Evolutionary conservation across 371 early-diverging fungal species (phyloP), one percentile per base, ranked within the genome.

Genomic region (Mortierella sp.): DNA sequence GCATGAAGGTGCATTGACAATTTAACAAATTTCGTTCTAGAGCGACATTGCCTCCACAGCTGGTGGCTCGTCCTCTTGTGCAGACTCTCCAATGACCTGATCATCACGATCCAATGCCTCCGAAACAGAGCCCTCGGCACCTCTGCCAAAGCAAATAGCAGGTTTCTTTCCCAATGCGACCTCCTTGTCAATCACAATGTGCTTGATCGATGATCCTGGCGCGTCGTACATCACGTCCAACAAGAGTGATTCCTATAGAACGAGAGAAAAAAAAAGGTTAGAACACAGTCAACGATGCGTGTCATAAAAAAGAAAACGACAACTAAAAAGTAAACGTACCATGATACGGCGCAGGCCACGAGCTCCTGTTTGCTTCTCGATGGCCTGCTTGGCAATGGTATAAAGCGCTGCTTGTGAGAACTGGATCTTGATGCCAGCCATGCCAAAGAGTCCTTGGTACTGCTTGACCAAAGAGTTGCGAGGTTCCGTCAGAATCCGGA

Each of bases 331-430:
- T 48, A 70, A 28, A 46, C 50, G 78, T 90, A 90, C 93, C 95
- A 97, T 94, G 70, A 97, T 96, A 14, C 96, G 89, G 54, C 97
- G 90, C 73, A 98, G 87, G 8, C 98, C 98, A 50, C 98, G 92
- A 19, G 98, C 98, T 24, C 98, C 98, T 0, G 97, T 97, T 76
- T 95, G 94, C 79, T 95, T 96, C 76, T 93, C 92, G 21, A 95
- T 90, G 1, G 97, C 97, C 74, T 92, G 90, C 54, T 91, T 87
- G 11, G 97, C 97, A 73, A 98, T 93, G 16, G 89, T 77, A 26
- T 88, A 88, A 11, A 98, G 90, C 19, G 97, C 95, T 1, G 87
- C 78, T n/a, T 92, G 88, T 21, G 96, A 94, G 76, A 97, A 95
- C 4, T 92, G 90, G 40, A 97, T 87, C 57, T 93, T 90, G 85